Evolutionary conservation across 129 eudicot genomes (phyloP), one percentile per base, ranked within the genome.

Genomic region (Logfia minima): DNA sequence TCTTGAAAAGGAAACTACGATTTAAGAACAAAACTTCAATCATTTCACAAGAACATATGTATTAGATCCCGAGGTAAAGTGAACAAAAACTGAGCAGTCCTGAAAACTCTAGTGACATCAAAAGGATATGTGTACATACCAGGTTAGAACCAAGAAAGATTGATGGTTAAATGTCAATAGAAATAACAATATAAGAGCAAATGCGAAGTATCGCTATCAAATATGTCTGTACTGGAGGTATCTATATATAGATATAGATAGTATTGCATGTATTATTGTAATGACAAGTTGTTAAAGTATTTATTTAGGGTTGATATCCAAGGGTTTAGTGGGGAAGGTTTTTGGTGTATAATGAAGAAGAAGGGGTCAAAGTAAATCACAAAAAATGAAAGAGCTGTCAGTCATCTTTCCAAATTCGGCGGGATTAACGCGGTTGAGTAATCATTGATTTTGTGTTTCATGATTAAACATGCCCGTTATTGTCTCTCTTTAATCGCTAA

Each of bases 391-490:
- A 59, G 77, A 67, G 76, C 66, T 79, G 83, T 65, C 86, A 83
- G 83, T 65, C 86, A 85, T 58, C 73, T 74, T 60, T 74, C 70
- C 41, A 32, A 62, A 72, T 55, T 51, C 55, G 87, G 85, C 88
- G 88, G 65, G 76, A 55, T 82, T 83, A 83, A 89, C 94, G 91
- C 91, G 94, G 83, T 86, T 79, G 58, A 63, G 81, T 76, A 52
- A 76, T 70, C 69, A 82, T 76, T 82, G 64, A 63, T 34, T 70
- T 83, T 18, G 66, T 74, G 55, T 78, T 72, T 28, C 23, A 83
- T 83, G 14, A 83, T 78, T 78, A 39, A 73, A 35, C 75, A 32
- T 68, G 56, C 51, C 2, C 64, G 67, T 78, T 61, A 63, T 67
- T 72, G 81, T 82, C 78, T 70, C 78, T 75, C 61, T 48, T 1